Evolutionary conservation across 177 flowering plant species (phyloP).

Genomic region (Vitis hybrid): DNA sequence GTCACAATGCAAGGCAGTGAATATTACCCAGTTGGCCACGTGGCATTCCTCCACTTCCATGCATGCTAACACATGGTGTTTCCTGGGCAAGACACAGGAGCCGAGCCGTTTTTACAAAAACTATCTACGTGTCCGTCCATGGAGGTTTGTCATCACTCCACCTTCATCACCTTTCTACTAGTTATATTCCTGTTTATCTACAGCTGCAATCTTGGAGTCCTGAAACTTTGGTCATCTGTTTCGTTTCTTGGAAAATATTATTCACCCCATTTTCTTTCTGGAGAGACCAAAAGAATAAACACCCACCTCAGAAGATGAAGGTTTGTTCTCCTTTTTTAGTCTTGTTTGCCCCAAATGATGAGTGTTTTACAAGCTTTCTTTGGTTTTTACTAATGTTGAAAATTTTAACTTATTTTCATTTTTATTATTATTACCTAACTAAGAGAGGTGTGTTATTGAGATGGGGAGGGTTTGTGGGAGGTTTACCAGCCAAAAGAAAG

Average conservation of each 20-base stretch:
- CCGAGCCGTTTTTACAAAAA: background rate
- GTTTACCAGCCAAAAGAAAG: too few relatives aligned
- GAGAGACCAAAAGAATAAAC: background rate
- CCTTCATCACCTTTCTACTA: too few relatives aligned
- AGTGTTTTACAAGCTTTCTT: background rate
- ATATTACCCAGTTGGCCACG: conserved; percentile 10
- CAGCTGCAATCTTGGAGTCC: too few relatives aligned
- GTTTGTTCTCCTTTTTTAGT: conserved; percentile 1
- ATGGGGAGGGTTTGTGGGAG: too few relatives aligned
- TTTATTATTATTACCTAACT: too few relatives aligned
- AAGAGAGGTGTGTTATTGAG: too few relatives aligned
- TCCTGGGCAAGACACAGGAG: conserved; percentile 8
- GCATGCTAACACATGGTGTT: conserved; percentile 10
- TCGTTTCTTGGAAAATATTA: too few relatives aligned
- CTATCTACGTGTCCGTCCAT: background rate
- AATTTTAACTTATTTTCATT: too few relatives aligned
- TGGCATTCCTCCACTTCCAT: background rate
- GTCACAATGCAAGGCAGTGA: conserved; percentile 10
- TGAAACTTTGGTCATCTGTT: too few relatives aligned
- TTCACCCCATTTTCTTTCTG: background rate
- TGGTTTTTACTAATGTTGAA: too few relatives aligned
- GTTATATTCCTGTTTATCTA: too few relatives aligned
- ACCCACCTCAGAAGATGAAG: conserved; percentile 4
- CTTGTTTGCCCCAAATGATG: background rate
- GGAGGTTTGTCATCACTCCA: too few relatives aligned